Base-by-base conservation (phyloP, 495 filamentous ascomycete species). In the Paragyromitra xinjiangensis region DNA sequence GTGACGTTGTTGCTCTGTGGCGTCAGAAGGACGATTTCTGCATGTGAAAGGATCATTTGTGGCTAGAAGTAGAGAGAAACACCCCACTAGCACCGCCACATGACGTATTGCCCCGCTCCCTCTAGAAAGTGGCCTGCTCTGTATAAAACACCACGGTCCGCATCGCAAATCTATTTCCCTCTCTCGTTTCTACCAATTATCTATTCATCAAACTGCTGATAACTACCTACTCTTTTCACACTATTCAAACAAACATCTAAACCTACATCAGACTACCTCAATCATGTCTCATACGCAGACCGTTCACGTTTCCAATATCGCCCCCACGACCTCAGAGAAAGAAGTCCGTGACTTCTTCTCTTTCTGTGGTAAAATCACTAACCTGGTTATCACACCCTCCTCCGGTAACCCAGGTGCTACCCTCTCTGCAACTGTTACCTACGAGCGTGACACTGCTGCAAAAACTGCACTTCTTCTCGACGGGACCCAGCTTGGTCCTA, bases 301-400 rank as follows among this genome's bases (percentile, higher is more conserved):
- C n/a, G 78, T 82, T 59, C 79, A 83, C 71, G 79, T 95, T 76
- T 92, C 93, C 85, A 94, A 94, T 85, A 98, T 99, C 85, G 88
- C 91, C 75, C 82, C 86, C 70, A 81, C 89, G 77, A 97, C 94
- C 61, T 88, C 89, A 74, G 93, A 98, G 84, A 92, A 94, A 85
- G 93, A 99, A 84, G 89, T 99, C 75, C 90, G 89, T 79, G 94
- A 96, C 80, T 99, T 99, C 90, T 99, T 99, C 88, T 95, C 92
- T 85, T 99, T 98, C 90, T 99, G 95, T 83, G 95, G 95, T 81
- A 98, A 98, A 87, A 97, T 98, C 84, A 90, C 87, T 65, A 87
- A 86, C 69, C 86, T 98, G 81, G 90, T 92, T 61, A 87, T 98
- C 79, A 94, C 90, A 1, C 88, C 92, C 14, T 84, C 86, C 29